phyloP scores from a whole-genome alignment of 768 basidiomycete genomes.

The Dentipellis sp. region DNA sequence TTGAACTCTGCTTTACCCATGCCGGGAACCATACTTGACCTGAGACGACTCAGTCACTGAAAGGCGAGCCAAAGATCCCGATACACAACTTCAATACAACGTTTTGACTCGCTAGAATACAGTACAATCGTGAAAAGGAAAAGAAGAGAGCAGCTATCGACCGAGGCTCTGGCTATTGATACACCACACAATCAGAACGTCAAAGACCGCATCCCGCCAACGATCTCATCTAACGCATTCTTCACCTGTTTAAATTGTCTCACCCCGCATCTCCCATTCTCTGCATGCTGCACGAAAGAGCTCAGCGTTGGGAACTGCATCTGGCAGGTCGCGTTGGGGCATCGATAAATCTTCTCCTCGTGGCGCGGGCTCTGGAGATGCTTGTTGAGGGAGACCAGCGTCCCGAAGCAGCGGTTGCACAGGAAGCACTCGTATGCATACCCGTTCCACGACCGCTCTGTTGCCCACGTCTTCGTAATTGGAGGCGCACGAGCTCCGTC shows the following conservation, averaged over 20 bases:
- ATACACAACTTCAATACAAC: too few species aligned
- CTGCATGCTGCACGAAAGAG: constrained; percentile 1
- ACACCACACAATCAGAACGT: not conserved
- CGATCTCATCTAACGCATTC: not conserved
- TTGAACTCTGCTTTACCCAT: too few species aligned
- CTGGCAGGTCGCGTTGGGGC: not conserved
- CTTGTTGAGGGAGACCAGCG: constrained; percentile 41
- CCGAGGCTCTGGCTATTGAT: too few species aligned
- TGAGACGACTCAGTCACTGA: too few species aligned
- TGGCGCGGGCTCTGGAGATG: constrained; percentile 51
- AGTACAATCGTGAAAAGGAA: too few species aligned
- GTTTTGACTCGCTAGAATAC: too few species aligned
- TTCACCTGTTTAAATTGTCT: not conserved
- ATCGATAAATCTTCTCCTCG: constrained; percentile 2
- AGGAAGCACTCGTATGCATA: constrained; percentile 51
- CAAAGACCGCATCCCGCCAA: not conserved
- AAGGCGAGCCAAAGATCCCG: too few species aligned
- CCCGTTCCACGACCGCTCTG: constrained; percentile 31
- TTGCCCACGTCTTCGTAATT: constrained; percentile 28
- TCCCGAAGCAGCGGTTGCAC: constrained; percentile 35
- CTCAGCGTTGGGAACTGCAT: constrained; percentile 1
- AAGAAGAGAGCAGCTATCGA: too few species aligned
- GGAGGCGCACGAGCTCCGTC: constrained; percentile 12
- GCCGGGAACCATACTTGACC: too few species aligned
- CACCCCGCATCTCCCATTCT: constrained; percentile 3